Evolutionary conservation across 306 rosid genomes (phyloP).

Genomic region (Echinosophora koreensis): DNA sequence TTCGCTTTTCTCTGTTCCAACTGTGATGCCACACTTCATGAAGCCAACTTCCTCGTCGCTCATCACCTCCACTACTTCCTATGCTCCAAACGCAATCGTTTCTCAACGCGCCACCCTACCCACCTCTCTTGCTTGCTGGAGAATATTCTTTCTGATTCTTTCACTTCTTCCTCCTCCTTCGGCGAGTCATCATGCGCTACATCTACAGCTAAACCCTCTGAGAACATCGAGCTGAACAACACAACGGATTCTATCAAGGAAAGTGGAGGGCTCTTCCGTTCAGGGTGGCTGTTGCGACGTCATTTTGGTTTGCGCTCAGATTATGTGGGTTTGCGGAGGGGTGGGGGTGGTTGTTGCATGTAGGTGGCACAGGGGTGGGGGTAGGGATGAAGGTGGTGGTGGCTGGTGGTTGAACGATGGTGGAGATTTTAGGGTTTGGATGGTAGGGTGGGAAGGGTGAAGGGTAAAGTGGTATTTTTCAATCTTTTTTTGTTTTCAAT

Average conservation of each 20-base stretch:
- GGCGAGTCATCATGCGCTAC: constrained; percentile 45
- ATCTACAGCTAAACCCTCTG: not conserved
- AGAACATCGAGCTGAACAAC: too few relatives aligned
- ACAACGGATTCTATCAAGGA: not conserved
- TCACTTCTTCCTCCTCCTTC: constrained; percentile 37
- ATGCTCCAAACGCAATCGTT: too few relatives aligned
- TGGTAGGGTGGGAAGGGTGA: too few relatives aligned
- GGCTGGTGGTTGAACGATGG: too few relatives aligned
- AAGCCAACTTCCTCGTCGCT: constrained; percentile 59
- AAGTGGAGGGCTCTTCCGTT: constrained; percentile 50
- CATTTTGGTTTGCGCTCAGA: constrained; percentile 75
- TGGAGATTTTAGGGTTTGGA: too few relatives aligned
- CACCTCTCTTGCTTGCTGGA: not conserved
- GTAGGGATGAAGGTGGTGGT: too few relatives aligned
- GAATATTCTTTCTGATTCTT: too few relatives aligned
- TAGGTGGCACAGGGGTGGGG: too few relatives aligned
- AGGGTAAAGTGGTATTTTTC: too few relatives aligned
- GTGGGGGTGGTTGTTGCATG: too few relatives aligned
- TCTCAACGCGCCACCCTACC: constrained; percentile 32
- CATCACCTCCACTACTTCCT: constrained; percentile 48
- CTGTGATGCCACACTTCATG: constrained; percentile 49
- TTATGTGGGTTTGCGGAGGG: constrained; percentile 40
- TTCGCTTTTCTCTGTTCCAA: constrained; percentile 55
- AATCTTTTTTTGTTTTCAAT: too few relatives aligned
- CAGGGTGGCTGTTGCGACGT: constrained; percentile 64